A percentile compares a stretch with the other conserved stretches of the same genome.
Evolutionary conservation across 2,329 filamentous ascomycete genomes (phyloP).

Genomic region (Fusarium nurragi): DNA sequence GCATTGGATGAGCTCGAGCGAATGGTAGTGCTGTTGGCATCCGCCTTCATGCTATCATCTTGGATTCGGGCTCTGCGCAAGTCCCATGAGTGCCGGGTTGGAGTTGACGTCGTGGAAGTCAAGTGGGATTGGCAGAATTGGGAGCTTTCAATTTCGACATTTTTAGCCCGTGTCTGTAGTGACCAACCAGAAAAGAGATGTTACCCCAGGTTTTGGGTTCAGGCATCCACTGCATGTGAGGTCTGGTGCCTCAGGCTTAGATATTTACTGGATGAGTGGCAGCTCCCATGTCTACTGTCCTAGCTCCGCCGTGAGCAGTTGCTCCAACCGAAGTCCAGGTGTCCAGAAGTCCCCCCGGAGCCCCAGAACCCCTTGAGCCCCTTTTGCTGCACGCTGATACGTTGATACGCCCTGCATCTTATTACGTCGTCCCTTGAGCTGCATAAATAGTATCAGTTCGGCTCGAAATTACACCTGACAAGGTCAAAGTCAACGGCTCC

Average conservation of each 20-base stretch:
- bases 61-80: not conserved
- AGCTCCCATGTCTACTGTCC: constrained; percentile 3
- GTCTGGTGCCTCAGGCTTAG: constrained; percentile 18
- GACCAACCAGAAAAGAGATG: constrained; percentile 23
- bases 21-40: constrained; percentile 1
- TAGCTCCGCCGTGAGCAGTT: constrained; percentile 10
- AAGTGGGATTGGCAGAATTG: not conserved
- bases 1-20: constrained; percentile 42
- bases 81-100: not conserved
- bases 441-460: constrained; percentile 26
- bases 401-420: constrained; percentile 26
- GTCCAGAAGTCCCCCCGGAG: constrained; percentile 19
- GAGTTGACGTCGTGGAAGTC: not conserved
- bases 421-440: constrained; percentile 26
- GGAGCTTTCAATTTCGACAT: constrained; percentile 13
- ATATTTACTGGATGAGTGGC: not conserved
- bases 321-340: constrained; percentile 21
- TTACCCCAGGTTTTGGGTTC: constrained; percentile 20
- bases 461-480: constrained; percentile 30
- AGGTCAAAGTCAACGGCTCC: constrained; percentile 12
- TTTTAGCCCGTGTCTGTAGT: constrained; percentile 1
- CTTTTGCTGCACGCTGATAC: constrained; percentile 33
- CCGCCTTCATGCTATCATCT: constrained; percentile 19
- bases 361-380: constrained; percentile 8
- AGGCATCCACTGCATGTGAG: not conserved